These are phyloP conservation scores for Rhododendron kiyosumense DNA, from an alignment of 148 eudicot species.

Conservation along the genomic window DNA sequence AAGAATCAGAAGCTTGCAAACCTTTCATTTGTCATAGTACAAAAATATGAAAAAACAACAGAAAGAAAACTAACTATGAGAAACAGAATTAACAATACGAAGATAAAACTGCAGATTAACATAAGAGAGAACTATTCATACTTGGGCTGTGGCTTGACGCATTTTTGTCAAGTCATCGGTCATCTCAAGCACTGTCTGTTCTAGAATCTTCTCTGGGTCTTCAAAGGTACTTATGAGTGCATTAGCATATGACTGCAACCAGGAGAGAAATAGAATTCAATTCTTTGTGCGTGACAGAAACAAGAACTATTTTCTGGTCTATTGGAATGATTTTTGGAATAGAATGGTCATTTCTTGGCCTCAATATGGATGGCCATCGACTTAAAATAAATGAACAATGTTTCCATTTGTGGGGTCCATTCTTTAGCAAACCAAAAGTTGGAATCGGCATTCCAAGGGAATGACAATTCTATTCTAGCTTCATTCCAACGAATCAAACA, in stretches of 20 bases:
- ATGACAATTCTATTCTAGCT: neutral
- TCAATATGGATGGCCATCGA: neutral
- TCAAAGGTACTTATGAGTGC: constrained; percentile 68
- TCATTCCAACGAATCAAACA: neutral
- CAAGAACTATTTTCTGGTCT: neutral
- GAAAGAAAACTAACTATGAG: neutral
- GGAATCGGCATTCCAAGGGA: neutral
- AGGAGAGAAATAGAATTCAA: neutral
- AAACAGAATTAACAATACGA: neutral
- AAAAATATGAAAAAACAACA: neutral
- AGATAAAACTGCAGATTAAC: neutral
- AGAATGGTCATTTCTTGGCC: neutral
- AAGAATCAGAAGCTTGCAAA: neutral
- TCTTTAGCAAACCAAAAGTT: neutral
- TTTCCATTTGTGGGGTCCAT: neutral
- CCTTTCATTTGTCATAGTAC: neutral
- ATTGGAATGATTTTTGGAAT: neutral
- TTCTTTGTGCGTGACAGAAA: neutral
- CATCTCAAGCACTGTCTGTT: constrained; percentile 78
- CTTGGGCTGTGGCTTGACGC: constrained; percentile 94
- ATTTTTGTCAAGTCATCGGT: constrained; percentile 79
- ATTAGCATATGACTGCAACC: constrained; percentile 75
- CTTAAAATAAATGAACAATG: neutral
- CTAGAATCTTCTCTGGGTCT: constrained; percentile 86
- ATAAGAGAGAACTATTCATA: constrained; percentile 20